Percentiles rank a stretch among this genome's conserved stretches.
Evolutionary conservation across 495 filamentous ascomycete genomes (phyloP).

Genomic region (Aspergillus carlsbadensis): DNA sequence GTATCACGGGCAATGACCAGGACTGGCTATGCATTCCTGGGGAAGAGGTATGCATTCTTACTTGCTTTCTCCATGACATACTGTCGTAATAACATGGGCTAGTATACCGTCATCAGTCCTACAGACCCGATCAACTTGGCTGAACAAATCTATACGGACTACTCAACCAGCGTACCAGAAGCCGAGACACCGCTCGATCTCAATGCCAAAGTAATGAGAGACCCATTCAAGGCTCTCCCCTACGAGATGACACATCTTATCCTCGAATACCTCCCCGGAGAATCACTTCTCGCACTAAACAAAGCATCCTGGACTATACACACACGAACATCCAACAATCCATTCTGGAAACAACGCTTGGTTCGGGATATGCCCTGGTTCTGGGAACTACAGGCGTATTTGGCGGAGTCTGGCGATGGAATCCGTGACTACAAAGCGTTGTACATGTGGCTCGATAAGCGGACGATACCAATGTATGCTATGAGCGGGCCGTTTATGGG

Average conservation of each 20-base stretch:
- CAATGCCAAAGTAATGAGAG: neutral
- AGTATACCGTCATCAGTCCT: no score
- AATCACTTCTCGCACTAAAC: neutral
- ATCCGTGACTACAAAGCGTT: neutral
- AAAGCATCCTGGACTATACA: neutral
- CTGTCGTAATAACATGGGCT: no score
- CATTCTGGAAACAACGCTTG: neutral
- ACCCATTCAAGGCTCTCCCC: conserved; percentile 3
- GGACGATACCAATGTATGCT: neutral
- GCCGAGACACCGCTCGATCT: neutral
- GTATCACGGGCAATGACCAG: neutral
- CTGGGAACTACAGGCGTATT: neutral
- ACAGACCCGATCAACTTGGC: no score
- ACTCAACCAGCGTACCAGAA: no score
- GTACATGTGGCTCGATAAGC: neutral
- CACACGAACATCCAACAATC: neutral
- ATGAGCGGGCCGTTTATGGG: conserved; percentile 2
- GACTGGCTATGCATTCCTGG: neutral
- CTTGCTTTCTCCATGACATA: neutral
- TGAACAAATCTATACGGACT: no score
- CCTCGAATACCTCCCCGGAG: neutral
- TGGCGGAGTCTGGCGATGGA: neutral
- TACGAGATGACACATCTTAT: neutral
- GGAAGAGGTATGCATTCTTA: neutral
- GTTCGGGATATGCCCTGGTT: conserved; percentile 1